These are phyloP conservation scores for Penicilliopsis zonata DNA, from an alignment of 495 filamentous ascomycete genomes.

Conservation along the genomic window DNA sequence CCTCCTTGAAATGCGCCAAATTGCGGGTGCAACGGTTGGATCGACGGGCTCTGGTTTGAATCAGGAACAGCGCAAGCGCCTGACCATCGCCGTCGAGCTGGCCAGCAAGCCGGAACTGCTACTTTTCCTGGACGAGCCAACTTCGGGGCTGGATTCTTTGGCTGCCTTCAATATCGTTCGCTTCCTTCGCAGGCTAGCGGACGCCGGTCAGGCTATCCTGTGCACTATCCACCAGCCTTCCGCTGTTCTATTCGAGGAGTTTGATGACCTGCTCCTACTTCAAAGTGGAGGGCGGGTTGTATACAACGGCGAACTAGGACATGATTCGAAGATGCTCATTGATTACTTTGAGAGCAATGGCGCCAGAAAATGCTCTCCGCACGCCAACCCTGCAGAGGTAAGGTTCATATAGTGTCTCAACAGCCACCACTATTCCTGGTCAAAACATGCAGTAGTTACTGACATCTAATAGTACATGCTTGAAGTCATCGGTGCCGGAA, in stretches of 20 bases:
- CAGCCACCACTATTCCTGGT: no score
- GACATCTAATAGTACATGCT: slow-evolving; percentile 42
- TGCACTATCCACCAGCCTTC: slow-evolving; percentile 80
- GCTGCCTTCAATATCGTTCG: slow-evolving; percentile 55
- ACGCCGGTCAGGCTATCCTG: slow-evolving; percentile 58
- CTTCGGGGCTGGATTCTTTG: slow-evolving; percentile 56
- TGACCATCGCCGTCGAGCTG: slow-evolving; percentile 61
- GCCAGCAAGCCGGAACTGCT: slow-evolving; percentile 54
- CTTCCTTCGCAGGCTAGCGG: slow-evolving; percentile 52
- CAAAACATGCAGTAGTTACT: neutral
- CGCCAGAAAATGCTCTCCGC: slow-evolving; percentile 40
- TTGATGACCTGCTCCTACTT: slow-evolving; percentile 60
- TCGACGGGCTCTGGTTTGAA: slow-evolving; percentile 39
- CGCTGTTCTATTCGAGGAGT: slow-evolving; percentile 59
- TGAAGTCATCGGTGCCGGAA: slow-evolving; percentile 51
- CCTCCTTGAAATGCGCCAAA: slow-evolving; percentile 46
- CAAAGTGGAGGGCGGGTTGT: slow-evolving; percentile 57
- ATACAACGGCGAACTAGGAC: slow-evolving; percentile 55
- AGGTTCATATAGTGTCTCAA: neutral
- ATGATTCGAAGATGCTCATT: slow-evolving; percentile 41
- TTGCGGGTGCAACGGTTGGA: slow-evolving; percentile 45
- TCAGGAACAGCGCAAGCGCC: slow-evolving; percentile 49
- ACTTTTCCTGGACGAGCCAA: slow-evolving; percentile 70
- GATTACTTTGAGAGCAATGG: slow-evolving; percentile 55
- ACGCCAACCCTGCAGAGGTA: slow-evolving; percentile 52